A percentile compares a stretch with the other conserved stretches of the same genome.
Conservation (phyloP, 2,329 filamentous ascomycete genomes). For the Diaporthe sp. region DNA sequence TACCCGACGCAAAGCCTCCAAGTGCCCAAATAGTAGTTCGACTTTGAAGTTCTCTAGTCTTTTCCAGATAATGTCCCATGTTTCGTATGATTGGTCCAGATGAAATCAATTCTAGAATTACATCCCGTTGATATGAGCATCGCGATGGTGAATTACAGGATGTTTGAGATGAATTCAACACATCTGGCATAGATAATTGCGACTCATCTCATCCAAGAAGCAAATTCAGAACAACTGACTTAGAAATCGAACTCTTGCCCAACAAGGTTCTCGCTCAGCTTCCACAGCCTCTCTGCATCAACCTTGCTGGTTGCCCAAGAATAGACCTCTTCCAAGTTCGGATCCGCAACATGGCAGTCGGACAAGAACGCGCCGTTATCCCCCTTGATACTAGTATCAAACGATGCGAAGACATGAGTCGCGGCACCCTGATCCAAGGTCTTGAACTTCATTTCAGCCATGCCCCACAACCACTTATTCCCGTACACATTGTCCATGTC, state of each 20-base stretch:
- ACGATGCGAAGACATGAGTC: constrained; percentile 14
- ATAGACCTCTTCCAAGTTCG: constrained; percentile 35
- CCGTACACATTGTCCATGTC: not conserved
- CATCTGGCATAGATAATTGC: too few species aligned
- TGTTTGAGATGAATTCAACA: too few species aligned
- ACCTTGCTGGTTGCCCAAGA: constrained; percentile 38
- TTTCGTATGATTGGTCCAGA: too few species aligned
- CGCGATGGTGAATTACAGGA: too few species aligned
- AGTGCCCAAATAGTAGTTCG: too few species aligned
- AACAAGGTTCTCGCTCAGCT: constrained; percentile 57
- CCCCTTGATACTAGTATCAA: constrained; percentile 21
- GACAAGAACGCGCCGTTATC: constrained; percentile 40
- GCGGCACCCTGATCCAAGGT: constrained; percentile 8
- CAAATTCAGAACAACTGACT: not conserved
- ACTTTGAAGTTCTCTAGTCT: too few species aligned
- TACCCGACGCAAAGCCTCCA: too few species aligned
- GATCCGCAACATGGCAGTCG: constrained; percentile 38
- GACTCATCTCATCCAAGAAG: too few species aligned
- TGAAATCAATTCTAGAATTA: too few species aligned
- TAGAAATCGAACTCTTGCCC: constrained; percentile 47
- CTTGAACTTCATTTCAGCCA: constrained; percentile 2
- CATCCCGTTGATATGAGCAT: too few species aligned
- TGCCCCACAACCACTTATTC: not conserved
- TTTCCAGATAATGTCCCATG: too few species aligned
- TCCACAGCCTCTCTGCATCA: constrained; percentile 56